These are phyloP conservation scores for Lolium multiflorum DNA, from an alignment of 176 grass and related monocot genomes.

Conservation along the genomic window DNA sequence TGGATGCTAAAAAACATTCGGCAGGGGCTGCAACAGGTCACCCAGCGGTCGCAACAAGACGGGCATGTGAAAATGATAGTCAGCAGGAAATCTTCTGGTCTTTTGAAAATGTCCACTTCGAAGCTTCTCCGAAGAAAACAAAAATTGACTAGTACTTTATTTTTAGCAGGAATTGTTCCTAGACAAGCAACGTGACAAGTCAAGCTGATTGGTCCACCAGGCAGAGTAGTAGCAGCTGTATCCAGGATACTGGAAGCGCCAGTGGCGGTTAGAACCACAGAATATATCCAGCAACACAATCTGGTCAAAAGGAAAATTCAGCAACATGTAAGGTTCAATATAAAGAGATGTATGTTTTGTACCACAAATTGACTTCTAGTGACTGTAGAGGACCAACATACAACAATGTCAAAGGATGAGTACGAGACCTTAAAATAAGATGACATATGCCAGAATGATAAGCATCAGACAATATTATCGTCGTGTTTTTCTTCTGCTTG, in stretches of 20 bases:
- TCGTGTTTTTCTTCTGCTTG: background rate
- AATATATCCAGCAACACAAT: too few species aligned
- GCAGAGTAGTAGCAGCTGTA: background rate
- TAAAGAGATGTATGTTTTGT: background rate
- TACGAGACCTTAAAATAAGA: background rate
- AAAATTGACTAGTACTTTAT: background rate
- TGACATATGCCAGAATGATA: background rate
- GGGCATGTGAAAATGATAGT: constrained; percentile 22
- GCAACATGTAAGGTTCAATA: background rate
- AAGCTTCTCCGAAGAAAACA: background rate
- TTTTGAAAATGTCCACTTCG: background rate
- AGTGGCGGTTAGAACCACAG: too few species aligned
- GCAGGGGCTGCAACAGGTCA: background rate
- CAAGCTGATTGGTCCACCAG: background rate
- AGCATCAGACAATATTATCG: background rate
- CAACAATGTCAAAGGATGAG: background rate
- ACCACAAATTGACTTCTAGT: background rate
- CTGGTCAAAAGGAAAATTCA: background rate
- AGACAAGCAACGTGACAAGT: too few species aligned
- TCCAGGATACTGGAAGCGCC: background rate
- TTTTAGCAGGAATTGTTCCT: too few species aligned
- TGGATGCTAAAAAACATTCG: background rate
- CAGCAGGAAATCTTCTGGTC: constrained; percentile 40
- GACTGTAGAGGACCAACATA: background rate
- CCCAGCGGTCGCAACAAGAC: background rate